These are phyloP conservation scores for Fusarium annulatum DNA, from an alignment of 2,329 filamentous ascomycete genomes.

Conservation along the genomic window DNA sequence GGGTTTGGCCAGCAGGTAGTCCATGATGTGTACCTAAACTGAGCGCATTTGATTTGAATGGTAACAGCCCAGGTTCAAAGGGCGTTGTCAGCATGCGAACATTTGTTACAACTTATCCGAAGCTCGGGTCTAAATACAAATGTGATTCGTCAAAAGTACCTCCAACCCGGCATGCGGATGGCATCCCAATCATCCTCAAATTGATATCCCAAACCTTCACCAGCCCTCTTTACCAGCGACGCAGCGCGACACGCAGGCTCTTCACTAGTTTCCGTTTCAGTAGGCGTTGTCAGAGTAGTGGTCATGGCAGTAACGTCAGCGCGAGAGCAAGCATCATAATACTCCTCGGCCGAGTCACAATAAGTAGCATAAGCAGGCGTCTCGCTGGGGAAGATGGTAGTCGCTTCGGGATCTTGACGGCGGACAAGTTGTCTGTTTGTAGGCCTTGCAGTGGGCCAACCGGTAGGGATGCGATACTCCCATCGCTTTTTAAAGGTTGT, in stretches of 20 bases:
- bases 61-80: no score
- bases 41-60: no score
- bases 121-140: no score
- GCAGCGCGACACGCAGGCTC: background rate
- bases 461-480: background rate
- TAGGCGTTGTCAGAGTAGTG: background rate
- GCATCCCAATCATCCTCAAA: background rate
- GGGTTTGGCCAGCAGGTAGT: no score
- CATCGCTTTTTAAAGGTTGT: background rate
- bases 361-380: background rate
- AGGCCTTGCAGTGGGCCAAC: background rate
- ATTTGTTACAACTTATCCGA: no score
- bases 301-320: background rate
- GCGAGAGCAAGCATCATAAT: background rate
- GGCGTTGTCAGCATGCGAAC: no score
- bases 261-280: background rate
- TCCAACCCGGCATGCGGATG: fast-evolving
- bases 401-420: background rate
- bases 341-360: background rate
- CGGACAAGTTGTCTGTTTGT: background rate
- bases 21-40: no score
- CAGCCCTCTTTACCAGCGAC: background rate
- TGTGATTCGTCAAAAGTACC: background rate
- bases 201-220: background rate
- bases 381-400: background rate